Conservation (phyloP, 2,329 filamentous ascomycete species). For the Dothidotthia symphoricarpi region DNA sequence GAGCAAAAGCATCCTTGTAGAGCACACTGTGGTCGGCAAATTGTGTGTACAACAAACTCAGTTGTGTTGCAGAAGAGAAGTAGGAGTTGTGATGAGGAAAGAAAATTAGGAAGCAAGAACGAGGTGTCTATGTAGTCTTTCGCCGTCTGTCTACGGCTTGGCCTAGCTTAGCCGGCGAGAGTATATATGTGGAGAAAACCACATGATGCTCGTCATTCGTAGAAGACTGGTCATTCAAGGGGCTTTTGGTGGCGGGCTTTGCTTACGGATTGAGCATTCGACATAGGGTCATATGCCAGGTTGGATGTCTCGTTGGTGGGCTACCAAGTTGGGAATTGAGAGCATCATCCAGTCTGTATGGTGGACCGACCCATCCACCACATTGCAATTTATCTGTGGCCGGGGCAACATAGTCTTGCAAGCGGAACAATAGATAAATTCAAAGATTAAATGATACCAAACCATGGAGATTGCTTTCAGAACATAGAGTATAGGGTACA, state of each 20-base stretch:
- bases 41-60: background rate
- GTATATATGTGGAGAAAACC: constrained; percentile 3
- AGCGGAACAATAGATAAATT: constrained; percentile 1
- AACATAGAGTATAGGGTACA: constrained; percentile 1
- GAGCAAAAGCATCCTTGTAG: constrained; percentile 23
- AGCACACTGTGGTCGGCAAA: background rate
- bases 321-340: no score
- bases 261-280: constrained; percentile 1
- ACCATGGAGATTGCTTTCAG: constrained; percentile 11
- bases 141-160: constrained; percentile 1
- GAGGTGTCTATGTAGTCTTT: constrained; percentile 9
- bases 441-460: constrained; percentile 9
- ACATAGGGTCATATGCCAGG: constrained; percentile 20
- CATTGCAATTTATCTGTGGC: no score
- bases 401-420: no score
- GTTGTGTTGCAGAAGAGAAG: background rate
- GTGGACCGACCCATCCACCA: background rate
- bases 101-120: constrained; percentile 2
- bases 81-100: background rate
- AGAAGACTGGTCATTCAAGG: constrained; percentile 7
- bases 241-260: constrained; percentile 14
- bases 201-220: constrained; percentile 4
- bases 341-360: background rate
- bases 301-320: background rate
- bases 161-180: constrained; percentile 4